phyloP scores from a whole-genome alignment of 2,329 filamentous ascomycete genomes.

The Nigrograna mackinnonii region DNA sequence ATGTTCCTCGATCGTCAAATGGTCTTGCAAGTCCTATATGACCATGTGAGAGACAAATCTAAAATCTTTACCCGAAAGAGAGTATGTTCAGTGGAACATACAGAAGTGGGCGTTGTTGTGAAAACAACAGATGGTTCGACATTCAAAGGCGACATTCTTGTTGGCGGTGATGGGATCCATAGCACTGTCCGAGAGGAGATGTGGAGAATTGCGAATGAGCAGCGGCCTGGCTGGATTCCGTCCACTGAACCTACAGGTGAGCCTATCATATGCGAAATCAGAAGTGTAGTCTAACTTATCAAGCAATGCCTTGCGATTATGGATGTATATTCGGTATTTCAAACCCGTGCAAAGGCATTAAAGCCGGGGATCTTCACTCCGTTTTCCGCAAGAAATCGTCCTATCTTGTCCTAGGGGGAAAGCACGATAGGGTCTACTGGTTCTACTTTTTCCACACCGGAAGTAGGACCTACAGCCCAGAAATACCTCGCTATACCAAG shows the following conservation, averaged over 20 bases:
- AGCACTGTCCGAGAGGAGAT: conserved; percentile 7
- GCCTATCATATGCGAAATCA: not conserved
- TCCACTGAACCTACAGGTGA: not conserved
- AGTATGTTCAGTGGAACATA: not conserved
- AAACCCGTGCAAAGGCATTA: not conserved
- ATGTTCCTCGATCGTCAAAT: conserved; percentile 9
- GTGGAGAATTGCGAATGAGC: conserved; percentile 4
- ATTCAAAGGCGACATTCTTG: conserved; percentile 2
- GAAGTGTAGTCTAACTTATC: not conserved
- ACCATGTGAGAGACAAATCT: not conserved
- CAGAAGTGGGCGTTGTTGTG: not conserved
- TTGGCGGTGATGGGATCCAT: conserved; percentile 8
- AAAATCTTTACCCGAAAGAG: not conserved
- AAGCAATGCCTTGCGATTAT: not conserved
- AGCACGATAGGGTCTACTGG: not conserved
- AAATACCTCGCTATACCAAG: not conserved
- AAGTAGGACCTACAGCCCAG: not conserved
- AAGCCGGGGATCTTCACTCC: not conserved
- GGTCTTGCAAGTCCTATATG: conserved; percentile 2
- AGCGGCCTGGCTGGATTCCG: conserved; percentile 1
- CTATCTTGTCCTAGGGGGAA: not conserved
- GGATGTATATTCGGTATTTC: not conserved
- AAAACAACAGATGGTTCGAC: not conserved
- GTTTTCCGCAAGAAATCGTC: not conserved
- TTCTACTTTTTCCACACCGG: not conserved